phyloP scores from a whole-genome alignment of 2,329 filamentous ascomycete genomes.

The Lasiodiplodia theobromae region DNA sequence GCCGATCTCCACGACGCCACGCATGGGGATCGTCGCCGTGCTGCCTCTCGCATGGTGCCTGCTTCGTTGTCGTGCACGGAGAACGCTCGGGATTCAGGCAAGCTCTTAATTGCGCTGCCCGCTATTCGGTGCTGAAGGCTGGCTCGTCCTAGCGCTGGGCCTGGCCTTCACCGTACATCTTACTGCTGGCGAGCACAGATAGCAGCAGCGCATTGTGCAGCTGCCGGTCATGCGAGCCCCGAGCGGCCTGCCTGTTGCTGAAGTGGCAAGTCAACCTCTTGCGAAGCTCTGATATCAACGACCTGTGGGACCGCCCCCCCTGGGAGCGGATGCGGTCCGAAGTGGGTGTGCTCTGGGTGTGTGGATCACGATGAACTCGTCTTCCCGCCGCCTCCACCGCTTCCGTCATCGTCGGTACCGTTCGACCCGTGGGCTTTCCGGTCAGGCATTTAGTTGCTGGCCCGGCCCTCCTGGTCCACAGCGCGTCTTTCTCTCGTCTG shows the following conservation, averaged over 20 bases:
- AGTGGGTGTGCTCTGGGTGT: slow-evolving; percentile 7
- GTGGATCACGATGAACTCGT: not conserved
- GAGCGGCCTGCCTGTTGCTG: slow-evolving; percentile 6
- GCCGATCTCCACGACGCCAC: slow-evolving; percentile 23
- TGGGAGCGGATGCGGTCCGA: slow-evolving; percentile 21
- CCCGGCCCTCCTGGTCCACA: not conserved
- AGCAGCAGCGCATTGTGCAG: slow-evolving; percentile 12
- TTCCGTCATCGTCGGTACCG: not conserved
- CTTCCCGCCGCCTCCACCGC: slow-evolving; percentile 9
- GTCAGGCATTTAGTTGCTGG: not conserved
- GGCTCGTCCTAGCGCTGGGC: not conserved
- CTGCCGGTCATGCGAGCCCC: slow-evolving; percentile 12
- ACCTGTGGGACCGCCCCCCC: not conserved
- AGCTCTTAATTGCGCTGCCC: slow-evolving; percentile 2
- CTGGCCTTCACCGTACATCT: slow-evolving; percentile 16
- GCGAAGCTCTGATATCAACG: slow-evolving; percentile 20
- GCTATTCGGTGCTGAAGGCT: not conserved
- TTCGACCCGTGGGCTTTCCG: not conserved
- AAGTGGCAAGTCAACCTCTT: slow-evolving; percentile 19
- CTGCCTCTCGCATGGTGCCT: slow-evolving; percentile 13
- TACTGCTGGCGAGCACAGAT: slow-evolving; percentile 11
- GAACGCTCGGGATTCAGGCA: slow-evolving; percentile 22
- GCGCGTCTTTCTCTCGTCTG: not conserved
- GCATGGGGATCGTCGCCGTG: slow-evolving; percentile 22
- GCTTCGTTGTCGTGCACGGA: slow-evolving; percentile 23